Base-by-base conservation (phyloP, 179 eudicot species). In the Silene coronaria region DNA sequence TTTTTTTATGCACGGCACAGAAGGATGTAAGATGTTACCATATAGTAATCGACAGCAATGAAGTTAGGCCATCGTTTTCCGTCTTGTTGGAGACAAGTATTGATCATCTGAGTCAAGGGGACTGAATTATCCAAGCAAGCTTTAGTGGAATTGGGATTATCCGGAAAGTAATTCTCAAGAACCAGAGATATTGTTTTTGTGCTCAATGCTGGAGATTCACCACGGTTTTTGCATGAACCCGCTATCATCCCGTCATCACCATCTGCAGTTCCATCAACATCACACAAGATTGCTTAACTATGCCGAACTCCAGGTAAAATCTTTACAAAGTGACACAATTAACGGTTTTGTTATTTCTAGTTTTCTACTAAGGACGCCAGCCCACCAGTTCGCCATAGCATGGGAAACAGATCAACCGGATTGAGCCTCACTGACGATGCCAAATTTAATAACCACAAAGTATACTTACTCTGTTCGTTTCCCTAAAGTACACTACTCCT, bases 11-110 rank as follows among this genome's bases (percentile, higher is more conserved):
- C 45, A 38, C 45, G 12, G 45, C 9, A 38, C 12, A 38, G 45
- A 38, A 0, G 45, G 45, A 38, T 9, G 45, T 38, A 51, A 51
- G 57, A 51, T 51, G n/a, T 55, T 75, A 86, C 89, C 86, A 80
- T 78, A 75, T 86, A 86, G 45, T 80, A 84, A 78, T 86, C 87
- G 23, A 86, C 89, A 68, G 89, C 85, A 38, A 86, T 86, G 83
- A 82, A 86, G 75, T 86, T 84, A 3, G 89, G 87, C 87, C 89
- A 86, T 59, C 89, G 80, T 36, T 82, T 84, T 26, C 87, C 85
- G 38, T 79, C 86, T 75, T 62, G 46, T 28, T 80, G 71, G 32
- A 82, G 67, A 30, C 89, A 86, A 0, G 83, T 86, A 46, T 82
- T 82, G 67, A 71, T 75, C 85, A 84, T 82, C 75, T 76, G 71